phyloP scores from a whole-genome alignment of 768 basidiomycete genomes.

The Hydnum rufescens region DNA sequence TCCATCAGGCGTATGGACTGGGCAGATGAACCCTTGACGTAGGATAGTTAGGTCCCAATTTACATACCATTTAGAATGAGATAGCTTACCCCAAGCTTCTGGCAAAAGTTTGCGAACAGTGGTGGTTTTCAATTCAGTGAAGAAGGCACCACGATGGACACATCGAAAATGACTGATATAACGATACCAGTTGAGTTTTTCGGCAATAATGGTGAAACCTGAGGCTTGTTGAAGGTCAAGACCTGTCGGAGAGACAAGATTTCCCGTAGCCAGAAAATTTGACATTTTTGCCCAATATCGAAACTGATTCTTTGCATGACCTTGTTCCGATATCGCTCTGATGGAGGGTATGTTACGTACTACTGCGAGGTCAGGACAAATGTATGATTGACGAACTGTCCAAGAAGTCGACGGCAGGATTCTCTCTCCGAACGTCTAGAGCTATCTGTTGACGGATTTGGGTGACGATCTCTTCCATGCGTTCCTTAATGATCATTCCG shows the following conservation, averaged over 20 bases:
- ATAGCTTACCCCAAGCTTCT: constrained; percentile 77
- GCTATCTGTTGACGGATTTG: constrained; percentile 48
- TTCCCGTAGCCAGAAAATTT: constrained; percentile 95
- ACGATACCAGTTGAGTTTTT: constrained; percentile 96
- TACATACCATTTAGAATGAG: background rate
- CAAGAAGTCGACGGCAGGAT: constrained; percentile 61
- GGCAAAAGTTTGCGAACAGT: constrained; percentile 90
- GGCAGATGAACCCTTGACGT: constrained; percentile 73
- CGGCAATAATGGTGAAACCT: constrained; percentile 97
- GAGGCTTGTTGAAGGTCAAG: constrained; percentile 93
- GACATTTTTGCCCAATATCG: constrained; percentile 80
- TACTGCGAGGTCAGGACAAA: no score
- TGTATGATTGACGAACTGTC: constrained; percentile 40
- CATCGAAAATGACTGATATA: constrained; percentile 98
- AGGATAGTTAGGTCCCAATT: constrained; percentile 1
- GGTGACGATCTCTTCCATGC: constrained; percentile 57
- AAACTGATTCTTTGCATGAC: constrained; percentile 62
- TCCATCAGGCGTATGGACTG: constrained; percentile 97
- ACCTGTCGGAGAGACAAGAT: constrained; percentile 83
- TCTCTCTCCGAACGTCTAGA: constrained; percentile 56
- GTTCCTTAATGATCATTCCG: constrained; percentile 96
- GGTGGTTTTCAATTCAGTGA: constrained; percentile 95
- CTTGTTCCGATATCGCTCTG: constrained; percentile 68
- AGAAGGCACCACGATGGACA: constrained; percentile 98
- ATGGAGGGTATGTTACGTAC: background rate